These are phyloP conservation scores for Strobilomyces dryophilus DNA, from an alignment of 768 basidiomycete species.

Conservation along the genomic window DNA sequence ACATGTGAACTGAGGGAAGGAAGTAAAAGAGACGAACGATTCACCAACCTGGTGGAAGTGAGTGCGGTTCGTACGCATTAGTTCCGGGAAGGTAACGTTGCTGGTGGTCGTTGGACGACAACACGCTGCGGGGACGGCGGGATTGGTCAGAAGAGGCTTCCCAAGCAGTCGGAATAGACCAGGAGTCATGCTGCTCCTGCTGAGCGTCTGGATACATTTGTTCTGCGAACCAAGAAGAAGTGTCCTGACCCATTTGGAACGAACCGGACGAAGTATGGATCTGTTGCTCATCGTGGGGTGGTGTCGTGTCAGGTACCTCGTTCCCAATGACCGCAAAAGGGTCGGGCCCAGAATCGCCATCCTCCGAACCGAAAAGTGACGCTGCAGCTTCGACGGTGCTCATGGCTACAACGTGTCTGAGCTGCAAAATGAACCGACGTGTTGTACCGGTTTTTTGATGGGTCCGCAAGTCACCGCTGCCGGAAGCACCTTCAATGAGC, in stretches of 20 bases:
- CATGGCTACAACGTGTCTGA: conserved; percentile 43
- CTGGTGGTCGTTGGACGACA: conserved; percentile 24
- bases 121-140: conserved; percentile 8
- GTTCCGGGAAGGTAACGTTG: conserved; percentile 32
- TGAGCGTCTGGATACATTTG: conserved; percentile 27
- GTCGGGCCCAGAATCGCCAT: conserved; percentile 53
- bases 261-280: conserved; percentile 21
- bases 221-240: conserved; percentile 39
- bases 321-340: conserved; percentile 60
- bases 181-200: conserved; percentile 24
- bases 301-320: conserved; percentile 29
- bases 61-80: conserved; percentile 23
- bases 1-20: conserved; percentile 3
- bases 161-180: conserved; percentile 23
- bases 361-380: conserved; percentile 70
- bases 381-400: conserved; percentile 73
- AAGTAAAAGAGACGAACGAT: neutral
- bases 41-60: conserved; percentile 23
- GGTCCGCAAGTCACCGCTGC: neutral
- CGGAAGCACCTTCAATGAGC: conserved; percentile 3
- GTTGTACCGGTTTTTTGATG: conserved; percentile 13
- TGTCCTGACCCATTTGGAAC: conserved; percentile 32
- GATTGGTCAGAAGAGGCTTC: conserved; percentile 12
- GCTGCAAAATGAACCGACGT: conserved; percentile 9
- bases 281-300: conserved; percentile 23